Evolutionary conservation across 83 land plant genomes (phyloP).

Genomic region (Diphasiastrum complanatum): DNA sequence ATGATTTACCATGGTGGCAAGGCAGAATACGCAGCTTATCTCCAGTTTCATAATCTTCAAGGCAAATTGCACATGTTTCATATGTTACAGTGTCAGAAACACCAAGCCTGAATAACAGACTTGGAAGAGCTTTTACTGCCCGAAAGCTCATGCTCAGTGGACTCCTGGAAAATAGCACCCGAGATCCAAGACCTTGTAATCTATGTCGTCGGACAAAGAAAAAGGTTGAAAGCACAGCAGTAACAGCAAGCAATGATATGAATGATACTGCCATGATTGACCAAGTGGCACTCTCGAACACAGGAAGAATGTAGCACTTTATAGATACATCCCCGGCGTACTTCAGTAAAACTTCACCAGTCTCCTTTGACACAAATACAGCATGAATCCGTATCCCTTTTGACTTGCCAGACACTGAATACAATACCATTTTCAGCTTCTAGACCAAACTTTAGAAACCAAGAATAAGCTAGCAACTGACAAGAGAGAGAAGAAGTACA

Average conservation of each 20-base stretch:
- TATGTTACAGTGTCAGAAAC: constrained; percentile 19
- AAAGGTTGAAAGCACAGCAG: constrained; percentile 26
- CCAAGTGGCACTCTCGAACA: constrained; percentile 33
- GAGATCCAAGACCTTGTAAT: constrained; percentile 5
- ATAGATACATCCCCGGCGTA: constrained; percentile 30
- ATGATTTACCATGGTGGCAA: constrained; percentile 68
- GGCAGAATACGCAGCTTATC: constrained; percentile 52
- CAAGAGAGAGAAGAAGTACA: no score
- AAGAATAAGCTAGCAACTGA: no score
- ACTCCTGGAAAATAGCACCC: background rate
- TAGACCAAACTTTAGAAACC: no score
- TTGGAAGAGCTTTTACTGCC: constrained; percentile 51
- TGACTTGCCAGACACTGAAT: constrained; percentile 46
- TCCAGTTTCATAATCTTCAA: constrained; percentile 67
- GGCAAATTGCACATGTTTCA: constrained; percentile 69
- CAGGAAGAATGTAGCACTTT: constrained; percentile 38
- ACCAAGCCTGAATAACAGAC: constrained; percentile 35
- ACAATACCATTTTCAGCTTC: no score
- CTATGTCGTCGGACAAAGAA: constrained; percentile 31
- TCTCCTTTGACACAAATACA: constrained; percentile 50
- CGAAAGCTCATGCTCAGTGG: constrained; percentile 24
- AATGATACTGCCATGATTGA: constrained; percentile 41
- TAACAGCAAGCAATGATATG: constrained; percentile 38
- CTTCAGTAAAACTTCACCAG: constrained; percentile 42
- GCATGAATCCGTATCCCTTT: constrained; percentile 42